Evolutionary conservation across 163 green algal species (phyloP).

Genomic region (Chloromonas sp.): DNA sequence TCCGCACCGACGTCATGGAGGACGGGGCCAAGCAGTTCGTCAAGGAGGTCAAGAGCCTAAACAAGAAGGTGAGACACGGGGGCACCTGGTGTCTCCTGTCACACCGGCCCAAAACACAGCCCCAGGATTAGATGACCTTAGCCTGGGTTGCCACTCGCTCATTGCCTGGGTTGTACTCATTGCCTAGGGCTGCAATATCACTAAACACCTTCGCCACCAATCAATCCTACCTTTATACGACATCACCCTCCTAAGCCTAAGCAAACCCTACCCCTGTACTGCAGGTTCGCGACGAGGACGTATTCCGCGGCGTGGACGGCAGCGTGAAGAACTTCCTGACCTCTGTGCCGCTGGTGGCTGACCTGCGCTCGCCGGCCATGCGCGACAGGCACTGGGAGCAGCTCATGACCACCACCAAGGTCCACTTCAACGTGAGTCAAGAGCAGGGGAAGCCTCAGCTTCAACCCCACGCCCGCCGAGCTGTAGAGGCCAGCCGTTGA

Average conservation of each 20-base stretch:
- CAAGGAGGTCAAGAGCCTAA: slow-evolving; percentile 64
- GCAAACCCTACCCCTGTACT: not conserved
- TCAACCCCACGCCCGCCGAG: too few relatives aligned
- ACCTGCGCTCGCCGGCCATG: slow-evolving; percentile 75
- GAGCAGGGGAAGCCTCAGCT: not conserved
- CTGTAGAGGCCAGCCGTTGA: too few relatives aligned
- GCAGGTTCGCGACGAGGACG: slow-evolving; percentile 58
- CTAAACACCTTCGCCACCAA: too few relatives aligned
- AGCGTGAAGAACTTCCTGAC: slow-evolving; percentile 82
- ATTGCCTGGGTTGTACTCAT: too few relatives aligned
- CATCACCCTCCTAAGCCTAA: too few relatives aligned
- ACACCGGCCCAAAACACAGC: too few relatives aligned
- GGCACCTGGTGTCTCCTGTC: not conserved
- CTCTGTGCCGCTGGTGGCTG: slow-evolving; percentile 69
- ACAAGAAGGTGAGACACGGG: slow-evolving; percentile 33
- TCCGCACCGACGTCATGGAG: slow-evolving; percentile 74
- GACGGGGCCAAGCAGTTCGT: slow-evolving; percentile 76
- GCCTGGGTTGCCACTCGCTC: too few relatives aligned
- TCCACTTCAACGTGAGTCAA: not conserved
- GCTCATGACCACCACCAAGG: slow-evolving; percentile 56
- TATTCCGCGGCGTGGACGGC: slow-evolving; percentile 68
- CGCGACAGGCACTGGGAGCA: slow-evolving; percentile 72
- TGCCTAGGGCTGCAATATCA: too few relatives aligned
- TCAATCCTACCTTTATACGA: too few relatives aligned
- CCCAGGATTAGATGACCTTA: too few relatives aligned